Conservation (phyloP, 345 rosid genomes). For the Barbarea vulgaris region DNA sequence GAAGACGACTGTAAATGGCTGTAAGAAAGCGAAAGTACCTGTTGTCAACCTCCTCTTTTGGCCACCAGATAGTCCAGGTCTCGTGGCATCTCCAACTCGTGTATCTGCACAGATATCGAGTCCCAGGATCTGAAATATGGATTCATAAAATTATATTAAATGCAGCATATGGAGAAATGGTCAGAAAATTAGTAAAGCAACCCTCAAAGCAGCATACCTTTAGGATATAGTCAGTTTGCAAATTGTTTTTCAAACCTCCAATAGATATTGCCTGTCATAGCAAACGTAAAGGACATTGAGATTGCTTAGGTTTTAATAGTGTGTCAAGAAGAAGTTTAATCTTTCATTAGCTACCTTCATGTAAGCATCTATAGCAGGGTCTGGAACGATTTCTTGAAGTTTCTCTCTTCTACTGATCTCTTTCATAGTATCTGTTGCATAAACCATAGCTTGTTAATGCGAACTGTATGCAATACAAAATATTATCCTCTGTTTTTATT, state of each 20-base stretch:
- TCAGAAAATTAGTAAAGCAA: background rate
- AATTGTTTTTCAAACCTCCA: slow-evolving; percentile 41
- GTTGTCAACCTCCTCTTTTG: slow-evolving; percentile 50
- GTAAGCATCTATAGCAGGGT: slow-evolving; percentile 61
- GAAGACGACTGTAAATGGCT: background rate
- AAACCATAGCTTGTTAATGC: background rate
- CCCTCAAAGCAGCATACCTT: slow-evolving; percentile 38
- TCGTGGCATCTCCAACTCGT: slow-evolving; percentile 45
- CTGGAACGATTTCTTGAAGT: slow-evolving; percentile 55
- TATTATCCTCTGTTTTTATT: background rate
- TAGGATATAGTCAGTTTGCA: slow-evolving; percentile 56
- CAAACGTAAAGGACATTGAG: background rate
- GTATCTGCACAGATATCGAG: slow-evolving; percentile 51
- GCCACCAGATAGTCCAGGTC: slow-evolving; percentile 56
- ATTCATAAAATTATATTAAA: background rate
- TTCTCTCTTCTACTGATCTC: slow-evolving; percentile 68
- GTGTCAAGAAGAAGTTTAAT: background rate
- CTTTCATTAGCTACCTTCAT: slow-evolving; percentile 53
- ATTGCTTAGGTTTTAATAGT: background rate
- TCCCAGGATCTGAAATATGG: slow-evolving; percentile 48
- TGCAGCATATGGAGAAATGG: background rate
- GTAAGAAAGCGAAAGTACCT: slow-evolving; percentile 33
- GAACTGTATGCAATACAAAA: background rate
- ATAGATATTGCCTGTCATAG: slow-evolving; percentile 46
- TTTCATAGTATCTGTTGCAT: slow-evolving; percentile 50